A percentile compares a stretch with the other conserved stretches of the same genome.
phyloP scores from a whole-genome alignment of 306 rosid genomes.

The Rosa multiflora region DNA sequence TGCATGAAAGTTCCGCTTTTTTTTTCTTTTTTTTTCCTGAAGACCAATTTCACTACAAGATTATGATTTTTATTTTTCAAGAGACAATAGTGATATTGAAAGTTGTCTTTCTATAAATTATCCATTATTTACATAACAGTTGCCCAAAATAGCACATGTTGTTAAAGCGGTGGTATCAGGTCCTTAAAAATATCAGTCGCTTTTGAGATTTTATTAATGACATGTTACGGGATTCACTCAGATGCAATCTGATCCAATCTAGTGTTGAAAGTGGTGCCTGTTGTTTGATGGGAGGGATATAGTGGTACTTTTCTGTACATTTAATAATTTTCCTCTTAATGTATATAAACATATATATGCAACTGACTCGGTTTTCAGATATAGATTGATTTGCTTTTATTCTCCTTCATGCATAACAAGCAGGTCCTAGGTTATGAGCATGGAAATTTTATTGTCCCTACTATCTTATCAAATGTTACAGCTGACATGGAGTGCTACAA shows the following conservation, averaged over 20 bases:
- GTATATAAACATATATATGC: neutral
- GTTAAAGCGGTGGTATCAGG: neutral
- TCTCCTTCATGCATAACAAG: constrained; percentile 23
- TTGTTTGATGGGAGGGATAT: constrained; percentile 77
- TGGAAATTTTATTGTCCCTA: constrained; percentile 92
- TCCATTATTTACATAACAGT: neutral
- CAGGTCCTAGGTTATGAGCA: constrained; percentile 87
- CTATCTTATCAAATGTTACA: constrained; percentile 63
- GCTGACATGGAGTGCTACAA: constrained; percentile 83
- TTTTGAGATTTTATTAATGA: neutral
- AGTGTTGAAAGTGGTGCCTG: constrained; percentile 90
- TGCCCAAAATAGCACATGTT: neutral
- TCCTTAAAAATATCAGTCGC: neutral
- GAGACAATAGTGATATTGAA: neutral
- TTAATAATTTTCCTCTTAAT: neutral
- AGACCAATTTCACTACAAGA: neutral
- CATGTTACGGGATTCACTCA: constrained; percentile 13
- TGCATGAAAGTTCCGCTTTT: neutral
- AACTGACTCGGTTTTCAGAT: neutral
- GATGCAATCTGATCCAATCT: constrained; percentile 69
- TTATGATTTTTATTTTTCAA: neutral
- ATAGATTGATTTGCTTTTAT: constrained; percentile 1
- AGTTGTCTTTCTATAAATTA: neutral
- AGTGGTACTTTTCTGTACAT: constrained; percentile 53
- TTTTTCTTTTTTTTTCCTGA: neutral